phyloP scores from a whole-genome alignment of 2,329 filamentous ascomycete species.

The Elsinoe arachidis region DNA sequence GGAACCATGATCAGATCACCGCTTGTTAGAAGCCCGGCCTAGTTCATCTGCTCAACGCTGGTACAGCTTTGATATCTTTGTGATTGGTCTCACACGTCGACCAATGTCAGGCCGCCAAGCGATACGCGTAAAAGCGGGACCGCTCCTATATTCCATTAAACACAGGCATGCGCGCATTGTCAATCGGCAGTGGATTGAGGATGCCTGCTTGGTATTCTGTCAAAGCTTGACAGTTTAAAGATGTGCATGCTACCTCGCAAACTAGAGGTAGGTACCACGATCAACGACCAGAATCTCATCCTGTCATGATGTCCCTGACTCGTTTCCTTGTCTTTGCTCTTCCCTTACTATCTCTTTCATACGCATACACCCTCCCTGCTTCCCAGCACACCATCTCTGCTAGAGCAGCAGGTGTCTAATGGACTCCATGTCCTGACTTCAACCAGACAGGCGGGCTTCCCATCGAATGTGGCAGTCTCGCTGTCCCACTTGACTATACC shows the following conservation, averaged over 20 bases:
- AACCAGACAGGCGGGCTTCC: background rate
- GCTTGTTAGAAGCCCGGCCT: no score
- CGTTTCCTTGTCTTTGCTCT: background rate
- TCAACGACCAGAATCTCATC: background rate
- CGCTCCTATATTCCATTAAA: background rate
- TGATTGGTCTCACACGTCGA: background rate
- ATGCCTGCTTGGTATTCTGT: no score
- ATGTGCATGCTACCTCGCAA: no score
- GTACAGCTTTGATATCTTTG: background rate
- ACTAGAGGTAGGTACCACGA: no score
- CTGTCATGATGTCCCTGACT: background rate
- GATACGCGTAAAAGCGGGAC: background rate
- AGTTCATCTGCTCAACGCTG: background rate
- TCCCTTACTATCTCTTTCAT: background rate
- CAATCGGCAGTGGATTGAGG: background rate
- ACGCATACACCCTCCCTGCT: background rate
- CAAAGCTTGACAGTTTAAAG: no score
- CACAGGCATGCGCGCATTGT: background rate
- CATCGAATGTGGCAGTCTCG: background rate
- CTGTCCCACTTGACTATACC: slow-evolving; percentile 16
- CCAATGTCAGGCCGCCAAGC: background rate
- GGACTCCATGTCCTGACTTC: background rate
- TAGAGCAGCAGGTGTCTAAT: background rate
- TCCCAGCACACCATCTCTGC: background rate
- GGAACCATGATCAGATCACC: no score